A percentile compares a stretch with the other conserved stretches of the same genome.
phyloP scores from a whole-genome alignment of 2,329 filamentous ascomycete genomes.

The Paecilomyces sp. region DNA sequence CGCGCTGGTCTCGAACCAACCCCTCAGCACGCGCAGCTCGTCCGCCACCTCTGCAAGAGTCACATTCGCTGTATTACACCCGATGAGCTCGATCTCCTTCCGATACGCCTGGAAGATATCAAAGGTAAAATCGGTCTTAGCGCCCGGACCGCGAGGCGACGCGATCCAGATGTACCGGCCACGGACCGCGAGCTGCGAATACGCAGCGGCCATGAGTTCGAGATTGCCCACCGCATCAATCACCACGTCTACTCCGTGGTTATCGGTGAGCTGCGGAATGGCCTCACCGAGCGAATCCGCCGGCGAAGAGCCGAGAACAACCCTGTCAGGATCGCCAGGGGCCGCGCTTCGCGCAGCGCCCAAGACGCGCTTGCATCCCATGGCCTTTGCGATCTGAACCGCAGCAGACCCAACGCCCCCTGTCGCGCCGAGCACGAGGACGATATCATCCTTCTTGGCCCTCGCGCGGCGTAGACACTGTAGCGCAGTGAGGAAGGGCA shows the following conservation, averaged over 20 bases:
- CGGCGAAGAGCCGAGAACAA: background rate
- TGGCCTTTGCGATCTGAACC: constrained; percentile 14
- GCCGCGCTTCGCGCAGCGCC: constrained; percentile 12
- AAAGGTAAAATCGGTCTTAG: constrained; percentile 6
- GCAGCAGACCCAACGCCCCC: constrained; percentile 20
- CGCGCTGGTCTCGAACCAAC: constrained; percentile 8
- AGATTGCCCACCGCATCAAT: constrained; percentile 23
- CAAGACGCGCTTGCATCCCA: constrained; percentile 17
- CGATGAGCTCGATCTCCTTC: constrained; percentile 11
- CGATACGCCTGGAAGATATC: constrained; percentile 14
- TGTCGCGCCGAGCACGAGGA: constrained; percentile 21
- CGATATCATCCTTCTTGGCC: constrained; percentile 14
- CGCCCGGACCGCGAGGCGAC: background rate
- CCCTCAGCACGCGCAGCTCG: constrained; percentile 4
- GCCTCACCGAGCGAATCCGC: background rate
- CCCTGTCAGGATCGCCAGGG: background rate
- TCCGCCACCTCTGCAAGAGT: constrained; percentile 8
- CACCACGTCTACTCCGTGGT: constrained; percentile 11
- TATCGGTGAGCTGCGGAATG: constrained; percentile 7
- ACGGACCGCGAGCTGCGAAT: constrained; percentile 14
- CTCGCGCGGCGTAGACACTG: constrained; percentile 13
- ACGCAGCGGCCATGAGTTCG: constrained; percentile 13
- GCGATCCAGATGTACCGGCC: constrained; percentile 12
- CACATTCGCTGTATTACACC: constrained; percentile 11
- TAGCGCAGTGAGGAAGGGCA: constrained; percentile 19